phyloP scores from a whole-genome alignment of 371 early-diverging fungal genomes.

The Chytridium lagenaria region DNA sequence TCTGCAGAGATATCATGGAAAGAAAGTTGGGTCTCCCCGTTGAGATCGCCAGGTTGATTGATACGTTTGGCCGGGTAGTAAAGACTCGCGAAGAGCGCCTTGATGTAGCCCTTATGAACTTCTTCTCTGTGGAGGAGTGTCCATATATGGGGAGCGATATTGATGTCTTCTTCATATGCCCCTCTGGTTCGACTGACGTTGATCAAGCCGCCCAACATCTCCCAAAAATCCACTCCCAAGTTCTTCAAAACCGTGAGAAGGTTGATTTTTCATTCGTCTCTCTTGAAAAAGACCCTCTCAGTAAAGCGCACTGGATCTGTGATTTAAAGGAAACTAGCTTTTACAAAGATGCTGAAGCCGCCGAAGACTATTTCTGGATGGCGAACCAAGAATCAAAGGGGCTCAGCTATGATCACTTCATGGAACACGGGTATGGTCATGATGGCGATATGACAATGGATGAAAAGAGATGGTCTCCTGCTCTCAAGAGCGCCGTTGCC shows the following conservation, averaged over 20 bases:
- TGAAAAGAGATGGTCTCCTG: slow-evolving; percentile 24
- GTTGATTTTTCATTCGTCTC: background rate
- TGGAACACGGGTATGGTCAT: background rate
- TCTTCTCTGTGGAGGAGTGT: slow-evolving; percentile 10
- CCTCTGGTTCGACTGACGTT: slow-evolving; percentile 19
- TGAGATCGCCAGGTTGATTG: slow-evolving; percentile 31
- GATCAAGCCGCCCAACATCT: slow-evolving; percentile 13
- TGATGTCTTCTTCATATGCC: slow-evolving; percentile 37
- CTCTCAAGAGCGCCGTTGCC: slow-evolving; percentile 14
- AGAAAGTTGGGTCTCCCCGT: slow-evolving; percentile 13
- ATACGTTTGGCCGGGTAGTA: slow-evolving; percentile 7
- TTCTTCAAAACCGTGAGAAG: slow-evolving; percentile 18
- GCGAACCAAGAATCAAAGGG: too few relatives aligned
- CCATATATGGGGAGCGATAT: slow-evolving; percentile 31
- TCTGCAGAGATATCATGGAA: slow-evolving; percentile 1
- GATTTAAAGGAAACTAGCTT: background rate
- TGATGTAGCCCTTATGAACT: slow-evolving; percentile 31
- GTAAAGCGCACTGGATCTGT: slow-evolving; percentile 25
- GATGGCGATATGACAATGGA: slow-evolving; percentile 5
- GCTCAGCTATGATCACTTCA: background rate
- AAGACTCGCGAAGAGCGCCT: background rate
- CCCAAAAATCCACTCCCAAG: slow-evolving; percentile 17
- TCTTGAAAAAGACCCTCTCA: background rate
- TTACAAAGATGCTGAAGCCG: background rate
- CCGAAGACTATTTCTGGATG: background rate